These are phyloP conservation scores for Lasiosphaeria hispida DNA, from an alignment of 495 filamentous ascomycete species.

Conservation along the genomic window DNA sequence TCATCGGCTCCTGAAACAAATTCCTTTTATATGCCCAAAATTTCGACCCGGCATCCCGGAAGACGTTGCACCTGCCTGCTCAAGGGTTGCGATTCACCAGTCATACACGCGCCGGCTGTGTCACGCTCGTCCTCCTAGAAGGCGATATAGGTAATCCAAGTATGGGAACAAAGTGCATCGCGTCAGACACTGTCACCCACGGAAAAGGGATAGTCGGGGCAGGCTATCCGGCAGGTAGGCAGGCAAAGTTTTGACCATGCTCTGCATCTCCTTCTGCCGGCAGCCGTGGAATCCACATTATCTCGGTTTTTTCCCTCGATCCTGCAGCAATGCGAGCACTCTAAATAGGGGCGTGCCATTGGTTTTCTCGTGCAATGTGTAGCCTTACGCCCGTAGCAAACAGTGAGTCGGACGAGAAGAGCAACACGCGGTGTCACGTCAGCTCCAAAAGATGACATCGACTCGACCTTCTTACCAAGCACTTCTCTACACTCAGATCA, in stretches of 20 bases:
- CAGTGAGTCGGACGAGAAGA: not conserved
- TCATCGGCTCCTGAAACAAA: slow-evolving; percentile 18
- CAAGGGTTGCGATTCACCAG: not conserved
- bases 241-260: not conserved
- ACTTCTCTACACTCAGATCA: too few species aligned
- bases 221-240: not conserved
- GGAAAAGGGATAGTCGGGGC: too few species aligned
- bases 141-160: too few species aligned
- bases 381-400: slow-evolving; percentile 34
- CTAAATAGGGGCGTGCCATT: slow-evolving; percentile 9
- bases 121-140: not conserved
- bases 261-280: slow-evolving; percentile 17
- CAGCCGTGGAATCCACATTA: slow-evolving; percentile 29
- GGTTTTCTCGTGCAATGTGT: slow-evolving; percentile 14
- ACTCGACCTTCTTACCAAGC: not conserved
- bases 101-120: not conserved
- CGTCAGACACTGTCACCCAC: too few species aligned
- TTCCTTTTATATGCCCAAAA: not conserved
- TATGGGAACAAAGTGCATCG: too few species aligned
- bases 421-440: slow-evolving; percentile 16
- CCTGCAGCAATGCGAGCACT: slow-evolving; percentile 33
- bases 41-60: slow-evolving; percentile 3
- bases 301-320: slow-evolving; percentile 31
- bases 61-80: not conserved
- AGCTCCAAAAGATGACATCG: not conserved